A percentile compares a stretch with the other conserved stretches of the same genome.
phyloP scores from a whole-genome alignment of 2,329 filamentous ascomycete genomes.

The Fusarium tanahbumbuense region DNA sequence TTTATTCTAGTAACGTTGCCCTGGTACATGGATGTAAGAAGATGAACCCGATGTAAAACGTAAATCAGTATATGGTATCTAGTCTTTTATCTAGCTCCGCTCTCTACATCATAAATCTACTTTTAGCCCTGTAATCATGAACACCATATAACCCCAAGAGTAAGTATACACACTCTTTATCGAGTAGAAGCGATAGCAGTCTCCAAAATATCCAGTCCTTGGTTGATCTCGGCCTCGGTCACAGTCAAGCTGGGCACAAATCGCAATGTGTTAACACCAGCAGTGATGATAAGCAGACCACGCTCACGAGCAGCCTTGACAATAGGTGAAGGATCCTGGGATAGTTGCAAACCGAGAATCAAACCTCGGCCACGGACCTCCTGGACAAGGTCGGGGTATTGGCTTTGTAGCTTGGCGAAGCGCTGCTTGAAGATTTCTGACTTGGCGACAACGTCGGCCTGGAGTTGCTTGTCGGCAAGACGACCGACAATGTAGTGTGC shows the following conservation, averaged over 20 bases:
- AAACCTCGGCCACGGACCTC: conserved; percentile 87
- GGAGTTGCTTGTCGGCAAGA: conserved; percentile 77
- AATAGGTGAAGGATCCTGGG: conserved; percentile 76
- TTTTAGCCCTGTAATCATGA: conserved; percentile 6
- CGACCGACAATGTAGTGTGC: conserved; percentile 87
- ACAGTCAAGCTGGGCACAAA: conserved; percentile 92
- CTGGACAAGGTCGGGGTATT: conserved; percentile 75
- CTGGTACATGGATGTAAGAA: neutral
- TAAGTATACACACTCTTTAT: conserved; percentile 33
- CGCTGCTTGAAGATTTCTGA: conserved; percentile 60
- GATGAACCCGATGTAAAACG: neutral
- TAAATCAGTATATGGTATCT: conserved; percentile 37
- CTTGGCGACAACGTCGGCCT: conserved; percentile 76
- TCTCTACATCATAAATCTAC: conserved; percentile 19
- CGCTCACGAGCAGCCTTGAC: conserved; percentile 88
- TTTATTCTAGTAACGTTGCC: neutral
- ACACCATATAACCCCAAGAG: neutral
- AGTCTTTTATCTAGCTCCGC: conserved; percentile 28
- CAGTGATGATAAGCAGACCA: conserved; percentile 90
- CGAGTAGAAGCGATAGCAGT: conserved; percentile 67
- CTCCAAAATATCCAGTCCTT: conserved; percentile 80
- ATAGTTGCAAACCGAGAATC: conserved; percentile 87
- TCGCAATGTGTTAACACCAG: conserved; percentile 89
- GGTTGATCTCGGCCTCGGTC: conserved; percentile 80
- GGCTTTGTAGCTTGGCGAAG: conserved; percentile 60